phyloP scores from a whole-genome alignment of 2,329 filamentous ascomycete species.

The Penicillium freii region DNA sequence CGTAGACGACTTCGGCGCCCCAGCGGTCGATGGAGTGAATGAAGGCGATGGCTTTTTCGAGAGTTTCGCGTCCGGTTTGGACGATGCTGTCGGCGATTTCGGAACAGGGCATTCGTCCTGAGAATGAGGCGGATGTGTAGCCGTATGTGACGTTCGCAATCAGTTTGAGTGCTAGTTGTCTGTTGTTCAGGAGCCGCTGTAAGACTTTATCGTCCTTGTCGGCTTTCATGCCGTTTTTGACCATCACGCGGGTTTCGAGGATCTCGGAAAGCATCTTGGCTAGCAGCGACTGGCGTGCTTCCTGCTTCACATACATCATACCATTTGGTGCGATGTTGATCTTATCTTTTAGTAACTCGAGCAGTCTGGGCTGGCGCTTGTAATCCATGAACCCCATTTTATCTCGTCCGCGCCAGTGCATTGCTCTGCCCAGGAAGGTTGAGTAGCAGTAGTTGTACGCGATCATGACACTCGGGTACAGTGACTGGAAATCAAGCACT shows the following conservation, averaged over 20 bases:
- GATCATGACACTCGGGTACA: conserved; percentile 98
- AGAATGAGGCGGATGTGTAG: conserved; percentile 95
- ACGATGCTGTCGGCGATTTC: conserved; percentile 99
- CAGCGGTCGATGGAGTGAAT: conserved; percentile 86
- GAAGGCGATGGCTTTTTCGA: conserved; percentile 87
- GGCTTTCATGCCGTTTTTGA: conserved; percentile 93
- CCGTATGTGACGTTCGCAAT: conserved; percentile 99
- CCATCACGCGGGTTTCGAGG: conserved; percentile 93
- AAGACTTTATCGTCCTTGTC: conserved; percentile 84
- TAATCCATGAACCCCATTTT: conserved; percentile 96
- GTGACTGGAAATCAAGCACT: conserved; percentile 91
- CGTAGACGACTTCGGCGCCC: conserved; percentile 96
- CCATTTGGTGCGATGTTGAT: conserved; percentile 94
- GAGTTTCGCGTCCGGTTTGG: conserved; percentile 88
- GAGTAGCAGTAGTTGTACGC: conserved; percentile 99
- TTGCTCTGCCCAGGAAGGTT: conserved; percentile 83
- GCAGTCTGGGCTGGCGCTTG: conserved; percentile 68
- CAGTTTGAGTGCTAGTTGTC: conserved; percentile 89
- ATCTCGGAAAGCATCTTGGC: conserved; percentile 98
- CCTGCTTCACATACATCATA: conserved; percentile 87
- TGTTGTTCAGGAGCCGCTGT: conserved; percentile 85
- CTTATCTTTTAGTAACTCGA: conserved; percentile 76
- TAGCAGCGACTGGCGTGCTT: conserved; percentile 83
- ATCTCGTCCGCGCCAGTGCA: conserved; percentile 82
- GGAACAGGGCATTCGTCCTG: conserved; percentile 93